phyloP scores from a whole-genome alignment of 768 basidiomycete species.

The Clavulina sp. region DNA sequence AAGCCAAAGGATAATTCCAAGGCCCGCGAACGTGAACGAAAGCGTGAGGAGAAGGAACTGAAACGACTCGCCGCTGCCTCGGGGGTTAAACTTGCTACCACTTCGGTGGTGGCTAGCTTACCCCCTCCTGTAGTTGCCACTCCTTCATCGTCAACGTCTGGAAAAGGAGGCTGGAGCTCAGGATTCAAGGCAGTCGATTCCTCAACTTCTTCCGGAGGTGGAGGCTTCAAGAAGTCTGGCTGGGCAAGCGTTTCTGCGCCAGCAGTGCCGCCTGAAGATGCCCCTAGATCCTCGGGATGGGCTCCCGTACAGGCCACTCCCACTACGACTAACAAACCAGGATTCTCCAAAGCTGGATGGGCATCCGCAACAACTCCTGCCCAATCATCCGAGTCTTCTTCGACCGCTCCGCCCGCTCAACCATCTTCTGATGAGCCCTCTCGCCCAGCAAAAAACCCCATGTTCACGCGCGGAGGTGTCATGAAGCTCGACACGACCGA shows the following conservation, averaged over 20 bases:
- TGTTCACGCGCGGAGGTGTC: conserved; percentile 47
- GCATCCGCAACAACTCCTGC: conserved; percentile 3
- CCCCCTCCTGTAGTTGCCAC: conserved; percentile 6
- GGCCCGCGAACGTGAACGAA: conserved; percentile 71
- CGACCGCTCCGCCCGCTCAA: conserved; percentile 10
- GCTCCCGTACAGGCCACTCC: neutral
- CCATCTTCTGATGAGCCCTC: conserved; percentile 19
- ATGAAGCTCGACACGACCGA: conserved; percentile 41
- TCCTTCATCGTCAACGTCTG: neutral
- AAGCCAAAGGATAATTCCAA: conserved; percentile 39
- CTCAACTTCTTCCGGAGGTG: conserved; percentile 3
- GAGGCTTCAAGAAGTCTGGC: conserved; percentile 5
- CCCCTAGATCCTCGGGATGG: neutral
- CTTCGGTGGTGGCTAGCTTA: conserved; percentile 6
- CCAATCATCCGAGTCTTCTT: conserved; percentile 9
- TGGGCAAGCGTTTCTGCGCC: conserved; percentile 14
- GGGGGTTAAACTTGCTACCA: conserved; percentile 47
- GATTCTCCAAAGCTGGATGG: conserved; percentile 2
- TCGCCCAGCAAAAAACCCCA: neutral
- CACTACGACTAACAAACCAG: neutral
- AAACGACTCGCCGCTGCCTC: conserved; percentile 68
- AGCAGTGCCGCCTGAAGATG: neutral
- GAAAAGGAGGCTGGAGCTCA: conserved; percentile 3
- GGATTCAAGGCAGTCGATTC: neutral
- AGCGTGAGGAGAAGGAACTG: conserved; percentile 70